These are phyloP conservation scores for Nakataea oryzae DNA, from an alignment of 2,329 filamentous ascomycete genomes.

Conservation along the genomic window DNA sequence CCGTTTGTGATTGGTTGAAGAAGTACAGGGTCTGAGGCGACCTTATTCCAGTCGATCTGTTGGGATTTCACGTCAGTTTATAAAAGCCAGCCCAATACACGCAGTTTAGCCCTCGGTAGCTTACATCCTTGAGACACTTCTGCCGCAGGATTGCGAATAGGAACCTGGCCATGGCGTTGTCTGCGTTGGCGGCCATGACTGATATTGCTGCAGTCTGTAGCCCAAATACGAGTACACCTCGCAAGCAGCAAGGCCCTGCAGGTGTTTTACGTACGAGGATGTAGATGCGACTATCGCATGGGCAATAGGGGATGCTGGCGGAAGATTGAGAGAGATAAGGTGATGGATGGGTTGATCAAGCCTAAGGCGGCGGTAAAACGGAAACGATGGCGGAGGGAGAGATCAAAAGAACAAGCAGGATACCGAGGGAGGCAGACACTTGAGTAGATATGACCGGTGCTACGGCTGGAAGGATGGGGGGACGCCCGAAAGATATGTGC, in stretches of 20 bases:
- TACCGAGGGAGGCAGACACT: neutral
- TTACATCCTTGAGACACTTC: conserved; percentile 50
- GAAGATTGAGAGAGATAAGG: neutral
- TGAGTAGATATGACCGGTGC: neutral
- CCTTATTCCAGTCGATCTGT: conserved; percentile 50
- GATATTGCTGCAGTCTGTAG: neutral
- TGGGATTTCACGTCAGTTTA: neutral
- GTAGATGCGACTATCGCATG: neutral
- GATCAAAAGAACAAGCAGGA: conserved; percentile 6
- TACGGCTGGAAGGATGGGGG: neutral
- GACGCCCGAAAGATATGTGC: neutral
- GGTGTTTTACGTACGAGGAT: neutral
- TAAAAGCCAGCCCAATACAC: neutral
- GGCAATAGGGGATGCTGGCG: neutral
- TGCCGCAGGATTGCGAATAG: conserved; percentile 50
- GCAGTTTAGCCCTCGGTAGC: conserved; percentile 16
- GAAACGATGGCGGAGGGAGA: conserved; percentile 33
- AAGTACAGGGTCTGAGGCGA: conserved; percentile 43
- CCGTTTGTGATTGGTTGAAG: conserved; percentile 46
- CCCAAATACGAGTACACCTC: conserved; percentile 3
- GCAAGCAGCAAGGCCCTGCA: neutral
- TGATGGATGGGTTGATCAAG: neutral
- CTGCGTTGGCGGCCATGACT: conserved; percentile 42
- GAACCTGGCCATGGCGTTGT: conserved; percentile 46
- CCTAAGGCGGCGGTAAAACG: neutral